Base-by-base conservation (phyloP, 805 yeast genomes). In the Starmerella sirachaensis region DNA sequence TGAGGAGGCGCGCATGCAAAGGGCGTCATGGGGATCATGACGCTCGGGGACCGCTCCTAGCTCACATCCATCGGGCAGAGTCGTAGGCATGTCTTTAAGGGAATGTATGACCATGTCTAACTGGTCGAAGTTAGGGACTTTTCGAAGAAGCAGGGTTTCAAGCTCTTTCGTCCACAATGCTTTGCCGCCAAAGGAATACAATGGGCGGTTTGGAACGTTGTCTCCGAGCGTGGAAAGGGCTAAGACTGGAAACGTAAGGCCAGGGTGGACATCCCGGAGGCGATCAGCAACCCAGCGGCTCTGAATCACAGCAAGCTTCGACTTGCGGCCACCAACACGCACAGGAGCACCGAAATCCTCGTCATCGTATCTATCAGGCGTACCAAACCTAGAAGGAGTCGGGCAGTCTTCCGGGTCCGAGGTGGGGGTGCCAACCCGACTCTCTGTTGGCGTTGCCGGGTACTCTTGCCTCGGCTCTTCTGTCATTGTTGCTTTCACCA, bases 121-220 rank as follows among this genome's bases (percentile, higher is more conserved):
- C 59, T 75, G 68, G 37, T 79, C 76, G 49, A 66, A 75, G 20
- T 78, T 86, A 18, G 74, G 67, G 31, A 69, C 65, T 45, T 70
- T 70, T 31, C 52, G 50, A 47, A 79, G 68, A 27, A 88, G 63
- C 33, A 85, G 62, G 18, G 76, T 76, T 60, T 91, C 98, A 40
- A 91, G 66, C 60, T 91, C 98, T 55, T 82, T 81, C 3, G 98
- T 91, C 98, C 98, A 91, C 18, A 91, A 59, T 0, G 95, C 75
- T 58, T 91, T 91, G 18, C 98, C 98, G 29, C 96, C 97, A 61
- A 91, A 91, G 4, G 94, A 73, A 59, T 88, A 91, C 34, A 91
- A 65, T 6, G 98, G 95, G 55, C 74, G 77, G 54, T 69, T 71
- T 55, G 76, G 91, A 21, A 80, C 77, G 54, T 82, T 79, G 63